Percentiles rank a stretch among this genome's conserved stretches.
Conservation (phyloP, 2,329 filamentous ascomycete species). For the Ascochyta rabiei region DNA sequence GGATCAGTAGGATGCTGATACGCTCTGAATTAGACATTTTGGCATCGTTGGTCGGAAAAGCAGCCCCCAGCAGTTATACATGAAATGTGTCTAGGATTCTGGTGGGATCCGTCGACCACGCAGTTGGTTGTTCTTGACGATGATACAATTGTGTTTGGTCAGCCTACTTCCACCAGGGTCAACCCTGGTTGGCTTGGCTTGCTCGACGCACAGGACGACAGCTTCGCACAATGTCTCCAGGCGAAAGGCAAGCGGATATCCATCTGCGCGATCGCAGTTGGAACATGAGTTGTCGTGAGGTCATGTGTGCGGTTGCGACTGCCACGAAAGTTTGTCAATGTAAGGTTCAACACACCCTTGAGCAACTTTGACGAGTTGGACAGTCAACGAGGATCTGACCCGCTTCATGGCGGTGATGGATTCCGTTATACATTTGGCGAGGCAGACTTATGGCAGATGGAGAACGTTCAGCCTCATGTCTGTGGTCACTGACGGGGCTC, state of each 20-base stretch:
- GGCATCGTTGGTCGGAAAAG: not conserved
- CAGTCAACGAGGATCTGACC: not conserved
- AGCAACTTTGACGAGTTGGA: not conserved
- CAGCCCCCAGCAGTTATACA: no score
- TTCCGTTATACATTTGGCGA: constrained; percentile 4
- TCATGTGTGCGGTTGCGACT: not conserved
- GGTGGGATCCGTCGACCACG: not conserved
- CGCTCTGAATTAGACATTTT: not conserved
- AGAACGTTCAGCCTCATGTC: constrained; percentile 1
- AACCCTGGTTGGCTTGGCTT: not conserved
- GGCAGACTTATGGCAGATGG: constrained; percentile 7
- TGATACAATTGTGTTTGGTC: no score
- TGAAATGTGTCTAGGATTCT: no score
- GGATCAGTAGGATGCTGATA: constrained; percentile 8
- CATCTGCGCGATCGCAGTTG: not conserved
- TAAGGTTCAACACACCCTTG: not conserved
- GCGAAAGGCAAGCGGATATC: not conserved
- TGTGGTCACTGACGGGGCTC: not conserved
- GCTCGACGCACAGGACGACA: not conserved
- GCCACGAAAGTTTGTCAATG: not conserved
- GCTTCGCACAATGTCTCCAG: not conserved
- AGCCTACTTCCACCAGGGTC: not conserved
- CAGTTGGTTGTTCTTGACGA: not conserved
- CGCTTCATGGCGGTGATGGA: not conserved
- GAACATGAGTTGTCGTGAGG: not conserved